Conservation (phyloP, 1,139 yeast species). For the Saccharomyces hybrid region DNA sequence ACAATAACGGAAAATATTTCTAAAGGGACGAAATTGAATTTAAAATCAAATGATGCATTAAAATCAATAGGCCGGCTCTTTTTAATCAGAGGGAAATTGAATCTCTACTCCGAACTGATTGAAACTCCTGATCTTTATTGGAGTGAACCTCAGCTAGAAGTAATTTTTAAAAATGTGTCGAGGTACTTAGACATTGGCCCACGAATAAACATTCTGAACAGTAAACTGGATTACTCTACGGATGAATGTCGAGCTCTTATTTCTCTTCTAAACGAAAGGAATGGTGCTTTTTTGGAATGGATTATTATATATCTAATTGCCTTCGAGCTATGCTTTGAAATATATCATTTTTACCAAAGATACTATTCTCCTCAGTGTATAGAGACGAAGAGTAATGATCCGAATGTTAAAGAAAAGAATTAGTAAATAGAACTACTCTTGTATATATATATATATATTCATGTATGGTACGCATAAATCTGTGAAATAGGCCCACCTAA, state of each 20-base stretch:
- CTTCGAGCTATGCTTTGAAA: constrained; percentile 78
- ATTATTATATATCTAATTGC: constrained; percentile 73
- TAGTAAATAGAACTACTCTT: not conserved
- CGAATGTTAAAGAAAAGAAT: not conserved
- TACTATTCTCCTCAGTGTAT: not conserved
- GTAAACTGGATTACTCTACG: constrained; percentile 82
- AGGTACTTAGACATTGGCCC: constrained; percentile 67
- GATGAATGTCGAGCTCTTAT: constrained; percentile 78
- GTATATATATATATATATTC: not conserved
- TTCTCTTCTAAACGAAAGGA: constrained; percentile 67
- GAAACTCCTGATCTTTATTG: constrained; percentile 92
- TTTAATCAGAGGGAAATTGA: constrained; percentile 69
- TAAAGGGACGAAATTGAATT: constrained; percentile 49
- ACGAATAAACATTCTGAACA: constrained; percentile 68
- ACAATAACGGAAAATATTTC: constrained; percentile 60
- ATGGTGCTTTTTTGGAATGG: constrained; percentile 76
- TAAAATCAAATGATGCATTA: constrained; percentile 57
- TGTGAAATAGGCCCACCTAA: no score
- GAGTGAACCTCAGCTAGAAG: constrained; percentile 82
- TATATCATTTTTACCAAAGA: constrained; percentile 45
- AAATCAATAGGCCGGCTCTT: constrained; percentile 67
- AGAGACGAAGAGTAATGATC: not conserved
- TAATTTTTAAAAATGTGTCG: constrained; percentile 63
- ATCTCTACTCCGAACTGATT: constrained; percentile 78
- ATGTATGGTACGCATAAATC: no score